phyloP scores from a whole-genome alignment of 2,329 filamentous ascomycete genomes.

The Dactylella cylindrospora region DNA sequence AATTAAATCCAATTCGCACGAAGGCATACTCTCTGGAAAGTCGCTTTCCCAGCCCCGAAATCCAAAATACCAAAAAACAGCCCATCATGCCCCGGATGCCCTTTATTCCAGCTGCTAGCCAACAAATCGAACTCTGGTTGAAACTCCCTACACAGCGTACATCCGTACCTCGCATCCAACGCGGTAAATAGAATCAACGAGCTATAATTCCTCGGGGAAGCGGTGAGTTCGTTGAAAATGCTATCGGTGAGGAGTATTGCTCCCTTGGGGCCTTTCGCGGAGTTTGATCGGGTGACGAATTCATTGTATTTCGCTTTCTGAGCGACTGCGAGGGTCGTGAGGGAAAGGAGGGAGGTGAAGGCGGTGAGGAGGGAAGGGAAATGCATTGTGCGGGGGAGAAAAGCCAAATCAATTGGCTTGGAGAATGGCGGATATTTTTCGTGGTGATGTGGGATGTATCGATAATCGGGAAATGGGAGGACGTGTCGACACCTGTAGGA shows the following conservation, averaged over 20 bases:
- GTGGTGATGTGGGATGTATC: slow-evolving; percentile 8
- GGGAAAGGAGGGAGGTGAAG: slow-evolving; percentile 33
- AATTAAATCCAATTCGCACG: slow-evolving; percentile 40
- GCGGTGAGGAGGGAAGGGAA: slow-evolving; percentile 30
- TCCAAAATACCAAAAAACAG: slow-evolving; percentile 83
- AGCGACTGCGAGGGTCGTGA: slow-evolving; percentile 22
- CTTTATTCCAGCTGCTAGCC: slow-evolving; percentile 80
- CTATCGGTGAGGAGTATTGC: slow-evolving; percentile 68
- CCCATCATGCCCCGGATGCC: slow-evolving; percentile 72
- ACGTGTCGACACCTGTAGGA: slow-evolving; percentile 25
- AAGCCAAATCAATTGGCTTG: slow-evolving; percentile 43
- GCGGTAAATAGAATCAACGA: slow-evolving; percentile 83
- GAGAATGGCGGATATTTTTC: slow-evolving; percentile 1
- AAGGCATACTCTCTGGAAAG: slow-evolving; percentile 65
- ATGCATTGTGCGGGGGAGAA: slow-evolving; percentile 26
- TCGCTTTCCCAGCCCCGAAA: slow-evolving; percentile 77
- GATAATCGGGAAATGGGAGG: slow-evolving; percentile 2
- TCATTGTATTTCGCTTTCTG: slow-evolving; percentile 45
- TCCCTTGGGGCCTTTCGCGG: slow-evolving; percentile 45
- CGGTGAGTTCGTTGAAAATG: slow-evolving; percentile 73
- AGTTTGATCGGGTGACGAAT: slow-evolving; percentile 35
- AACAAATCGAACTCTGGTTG: slow-evolving; percentile 92
- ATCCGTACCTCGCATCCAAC: slow-evolving; percentile 78
- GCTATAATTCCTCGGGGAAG: slow-evolving; percentile 78
- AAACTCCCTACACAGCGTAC: slow-evolving; percentile 83